phyloP scores from a whole-genome alignment of 176 grass and related monocot species.

The Oryza meyeriana region DNA sequence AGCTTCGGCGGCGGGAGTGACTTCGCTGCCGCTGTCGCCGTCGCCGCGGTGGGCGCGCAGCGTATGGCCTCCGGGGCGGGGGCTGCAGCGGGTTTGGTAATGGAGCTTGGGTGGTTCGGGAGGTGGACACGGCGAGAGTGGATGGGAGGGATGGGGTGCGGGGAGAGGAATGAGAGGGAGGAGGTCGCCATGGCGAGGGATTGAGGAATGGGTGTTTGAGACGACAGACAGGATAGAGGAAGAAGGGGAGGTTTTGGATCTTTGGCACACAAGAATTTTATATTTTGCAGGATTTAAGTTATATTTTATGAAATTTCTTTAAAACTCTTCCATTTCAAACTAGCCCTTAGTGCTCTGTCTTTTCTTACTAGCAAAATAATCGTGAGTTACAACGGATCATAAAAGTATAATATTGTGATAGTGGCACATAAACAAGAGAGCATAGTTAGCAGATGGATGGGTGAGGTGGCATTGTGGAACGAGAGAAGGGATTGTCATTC shows the following conservation, averaged over 20 bases:
- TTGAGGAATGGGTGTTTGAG: background rate
- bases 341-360: too few relatives aligned
- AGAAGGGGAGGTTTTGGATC: background rate
- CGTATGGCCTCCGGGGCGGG: background rate
- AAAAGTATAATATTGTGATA: too few relatives aligned
- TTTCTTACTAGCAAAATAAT: too few relatives aligned
- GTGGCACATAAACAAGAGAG: too few relatives aligned
- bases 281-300: too few relatives aligned
- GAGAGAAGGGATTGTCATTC: too few relatives aligned
- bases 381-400: too few relatives aligned
- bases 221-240: background rate
- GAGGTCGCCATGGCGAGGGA: background rate
- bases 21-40: background rate
- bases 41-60: background rate
- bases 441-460: too few relatives aligned
- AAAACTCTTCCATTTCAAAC: too few relatives aligned
- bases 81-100: background rate
- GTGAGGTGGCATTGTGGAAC: too few relatives aligned
- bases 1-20: slow-evolving; percentile 41
- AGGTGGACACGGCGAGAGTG: background rate
- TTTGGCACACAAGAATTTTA: too few relatives aligned
- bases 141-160: background rate
- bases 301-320: too few relatives aligned
- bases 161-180: background rate
- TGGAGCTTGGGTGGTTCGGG: background rate